Base-by-base conservation (phyloP, 768 basidiomycete species). In the Boletus subcaerulescens region DNA sequence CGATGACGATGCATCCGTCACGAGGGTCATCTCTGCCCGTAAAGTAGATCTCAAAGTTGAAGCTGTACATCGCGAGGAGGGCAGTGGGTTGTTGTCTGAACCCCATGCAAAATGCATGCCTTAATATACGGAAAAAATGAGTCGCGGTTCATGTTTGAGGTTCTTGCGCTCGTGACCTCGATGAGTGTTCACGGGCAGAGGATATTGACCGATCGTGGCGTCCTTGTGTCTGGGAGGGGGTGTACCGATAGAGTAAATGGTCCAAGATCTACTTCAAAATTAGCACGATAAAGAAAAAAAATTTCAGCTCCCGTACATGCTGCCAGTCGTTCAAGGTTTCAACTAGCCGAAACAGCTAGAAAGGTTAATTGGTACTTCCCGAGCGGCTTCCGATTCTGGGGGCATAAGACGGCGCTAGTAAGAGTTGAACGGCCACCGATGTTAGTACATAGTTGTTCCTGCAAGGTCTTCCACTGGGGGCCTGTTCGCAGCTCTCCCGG, bases 21-120 rank as follows among this genome's bases (percentile, higher is more conserved):
- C 86, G 81, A 43, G 87, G 86, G 72, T 89, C 80, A 68, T 85
- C 83, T 65, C 75, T 74, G 52, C 86, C 84, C 45, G 85, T 85
- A 76, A 89, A 89, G 72, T 80, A 87, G 33, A 89, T 71, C 65
- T 80, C 73, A 69, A 77, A 85, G 55, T 77, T 73, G 55, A 75
- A 73, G 41, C 45, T 12, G 45, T 65, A 67, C 76, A 74, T 71
- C 50, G 60, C 38, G 49, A 52, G 38, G 11, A 40, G 50, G 55
- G 22, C 22, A 24, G 35, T 29, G 29, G 50, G 32, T 38, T 29
- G 29, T 33, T 60, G 53, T 48, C 45, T 35, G 33, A 15, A 41
- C 12, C 14, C 55, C 40, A 45, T 41, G 41, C n/a, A 17, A 40
- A 29, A 41, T 46, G 55, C 43, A 60, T 41, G 63, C 47, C 65